Evolutionary conservation across 2,329 filamentous ascomycete species (phyloP).

Genomic region (Fusarium nodosum): DNA sequence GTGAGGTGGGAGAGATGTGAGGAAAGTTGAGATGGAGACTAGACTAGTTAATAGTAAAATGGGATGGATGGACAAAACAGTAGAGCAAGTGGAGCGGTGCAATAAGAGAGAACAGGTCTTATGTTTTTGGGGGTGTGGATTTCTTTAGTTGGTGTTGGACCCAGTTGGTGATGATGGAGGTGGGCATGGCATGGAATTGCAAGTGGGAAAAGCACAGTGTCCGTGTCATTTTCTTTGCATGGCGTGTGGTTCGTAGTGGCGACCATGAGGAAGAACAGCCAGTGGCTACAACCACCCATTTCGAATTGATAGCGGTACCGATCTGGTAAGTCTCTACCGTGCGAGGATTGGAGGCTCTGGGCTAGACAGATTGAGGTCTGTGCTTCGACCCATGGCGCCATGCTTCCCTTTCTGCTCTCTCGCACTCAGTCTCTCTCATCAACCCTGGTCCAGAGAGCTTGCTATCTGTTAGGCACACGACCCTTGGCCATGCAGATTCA

Average conservation of each 20-base stretch:
- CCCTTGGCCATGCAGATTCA: constrained; percentile 10
- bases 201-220: constrained; percentile 38
- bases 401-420: constrained; percentile 23
- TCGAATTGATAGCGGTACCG: constrained; percentile 25
- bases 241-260: constrained; percentile 28
- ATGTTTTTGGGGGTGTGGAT: constrained; percentile 47
- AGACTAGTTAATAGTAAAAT: constrained; percentile 38
- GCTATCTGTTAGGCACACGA: constrained; percentile 14
- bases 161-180: constrained; percentile 49
- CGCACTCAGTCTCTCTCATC: constrained; percentile 13
- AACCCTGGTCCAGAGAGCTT: constrained; percentile 24
- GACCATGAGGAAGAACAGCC: constrained; percentile 4
- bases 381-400: constrained; percentile 37
- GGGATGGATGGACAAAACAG: constrained; percentile 42
- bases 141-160: constrained; percentile 46
- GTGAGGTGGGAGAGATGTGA: constrained; percentile 36
- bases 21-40: constrained; percentile 39
- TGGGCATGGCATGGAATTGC: constrained; percentile 44
- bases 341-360: constrained; percentile 13
- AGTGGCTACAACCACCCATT: constrained; percentile 5
- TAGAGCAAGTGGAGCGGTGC: constrained; percentile 44
- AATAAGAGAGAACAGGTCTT: constrained; percentile 45
- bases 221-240: constrained; percentile 15
- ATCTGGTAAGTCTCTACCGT: constrained; percentile 32
- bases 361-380: constrained; percentile 12